Conservation (phyloP, 768 basidiomycete species). For the Filobasidium wieringae region DNA sequence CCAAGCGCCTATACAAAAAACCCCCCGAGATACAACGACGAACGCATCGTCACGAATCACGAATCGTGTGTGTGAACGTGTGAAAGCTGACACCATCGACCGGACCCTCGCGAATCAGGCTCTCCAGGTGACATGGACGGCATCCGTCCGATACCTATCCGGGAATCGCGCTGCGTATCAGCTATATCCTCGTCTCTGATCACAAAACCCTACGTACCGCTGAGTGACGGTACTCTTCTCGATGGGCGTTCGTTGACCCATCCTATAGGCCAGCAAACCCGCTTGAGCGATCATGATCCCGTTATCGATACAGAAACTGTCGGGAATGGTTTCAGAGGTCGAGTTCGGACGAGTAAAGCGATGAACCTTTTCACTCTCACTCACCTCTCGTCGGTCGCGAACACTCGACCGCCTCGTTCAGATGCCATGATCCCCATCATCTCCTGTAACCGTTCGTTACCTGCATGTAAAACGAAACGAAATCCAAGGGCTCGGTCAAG, state of each 20-base stretch:
- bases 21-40: too few relatives aligned
- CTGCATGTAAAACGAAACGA: constrained; percentile 40
- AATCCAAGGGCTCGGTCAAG: background rate
- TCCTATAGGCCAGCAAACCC: constrained; percentile 77
- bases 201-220: constrained; percentile 50
- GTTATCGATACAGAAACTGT: constrained; percentile 95
- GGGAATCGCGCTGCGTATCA: background rate
- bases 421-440: constrained; percentile 98
- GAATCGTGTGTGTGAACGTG: too few relatives aligned
- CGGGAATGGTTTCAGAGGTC: background rate
- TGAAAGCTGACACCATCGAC: too few relatives aligned
- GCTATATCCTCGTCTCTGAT: background rate
- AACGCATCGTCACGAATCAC: too few relatives aligned
- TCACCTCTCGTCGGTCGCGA: constrained; percentile 90
- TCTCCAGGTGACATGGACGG: constrained; percentile 85
- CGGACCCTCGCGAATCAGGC: too few relatives aligned
- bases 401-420: constrained; percentile 77
- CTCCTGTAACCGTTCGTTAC: constrained; percentile 82
- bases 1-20: too few relatives aligned
- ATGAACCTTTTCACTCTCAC: constrained; percentile 22
- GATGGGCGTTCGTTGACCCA: constrained; percentile 71
- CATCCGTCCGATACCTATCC: constrained; percentile 79
- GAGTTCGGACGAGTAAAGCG: background rate
- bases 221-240: constrained; percentile 81
- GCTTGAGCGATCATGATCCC: constrained; percentile 99